phyloP scores from a whole-genome alignment of 2,329 filamentous ascomycete species.

The Seiridium unicorne region DNA sequence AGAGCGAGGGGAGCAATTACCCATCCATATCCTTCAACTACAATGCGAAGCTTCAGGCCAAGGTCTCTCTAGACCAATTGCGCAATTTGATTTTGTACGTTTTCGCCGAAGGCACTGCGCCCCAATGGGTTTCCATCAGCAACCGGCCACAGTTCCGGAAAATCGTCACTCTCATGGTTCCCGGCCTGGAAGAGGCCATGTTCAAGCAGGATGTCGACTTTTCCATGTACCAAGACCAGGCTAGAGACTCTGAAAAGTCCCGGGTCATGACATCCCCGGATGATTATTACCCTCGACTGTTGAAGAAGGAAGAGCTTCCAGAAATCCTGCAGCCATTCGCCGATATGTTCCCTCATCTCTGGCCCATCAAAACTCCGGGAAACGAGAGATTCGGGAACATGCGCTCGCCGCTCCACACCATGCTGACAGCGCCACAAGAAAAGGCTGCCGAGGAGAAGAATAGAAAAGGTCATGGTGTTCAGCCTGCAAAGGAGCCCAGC shows the following conservation, averaged over 20 bases:
- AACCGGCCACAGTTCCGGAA: slow-evolving; percentile 68
- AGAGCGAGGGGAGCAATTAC: slow-evolving; percentile 54
- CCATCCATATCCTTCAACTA: slow-evolving; percentile 58
- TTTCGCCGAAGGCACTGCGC: slow-evolving; percentile 62
- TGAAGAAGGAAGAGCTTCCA: slow-evolving; percentile 51
- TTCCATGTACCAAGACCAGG: slow-evolving; percentile 39
- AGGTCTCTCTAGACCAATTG: slow-evolving; percentile 61
- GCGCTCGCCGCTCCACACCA: slow-evolving; percentile 82
- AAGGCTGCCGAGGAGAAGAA: slow-evolving; percentile 67
- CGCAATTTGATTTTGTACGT: slow-evolving; percentile 66
- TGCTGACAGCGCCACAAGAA: slow-evolving; percentile 72
- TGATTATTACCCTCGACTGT: slow-evolving; percentile 56
- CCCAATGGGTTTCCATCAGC: slow-evolving; percentile 63
- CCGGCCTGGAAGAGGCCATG: slow-evolving; percentile 87
- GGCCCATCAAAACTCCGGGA: slow-evolving; percentile 85
- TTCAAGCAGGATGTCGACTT: slow-evolving; percentile 65
- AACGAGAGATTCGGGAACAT: slow-evolving; percentile 79
- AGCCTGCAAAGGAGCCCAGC: slow-evolving; percentile 60
- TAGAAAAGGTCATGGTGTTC: slow-evolving; percentile 49
- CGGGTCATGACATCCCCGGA: slow-evolving; percentile 48
- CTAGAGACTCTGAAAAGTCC: slow-evolving; percentile 26
- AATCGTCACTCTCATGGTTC: slow-evolving; percentile 87
- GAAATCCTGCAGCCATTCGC: slow-evolving; percentile 64
- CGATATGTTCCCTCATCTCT: slow-evolving; percentile 82
- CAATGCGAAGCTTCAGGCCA: slow-evolving; percentile 57